These are phyloP conservation scores for Leccinellum luteum DNA, from an alignment of 768 basidiomycete species.

Conservation along the genomic window DNA sequence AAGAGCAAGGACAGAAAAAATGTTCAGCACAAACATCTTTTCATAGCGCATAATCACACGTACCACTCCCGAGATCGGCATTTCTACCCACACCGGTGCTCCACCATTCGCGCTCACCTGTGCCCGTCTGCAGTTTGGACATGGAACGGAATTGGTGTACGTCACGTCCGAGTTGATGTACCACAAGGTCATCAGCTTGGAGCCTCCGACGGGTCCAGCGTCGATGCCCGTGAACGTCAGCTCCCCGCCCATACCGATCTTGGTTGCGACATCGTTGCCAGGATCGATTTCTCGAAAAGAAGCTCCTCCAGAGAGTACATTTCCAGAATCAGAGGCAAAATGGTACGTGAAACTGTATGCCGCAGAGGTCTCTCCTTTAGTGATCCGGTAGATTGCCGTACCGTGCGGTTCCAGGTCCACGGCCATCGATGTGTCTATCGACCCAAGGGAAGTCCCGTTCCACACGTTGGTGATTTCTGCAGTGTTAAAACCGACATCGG, in stretches of 20 bases:
- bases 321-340: background rate
- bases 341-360: background rate
- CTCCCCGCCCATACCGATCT: constrained; percentile 1
- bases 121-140: constrained; percentile 8
- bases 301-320: constrained; percentile 4
- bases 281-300: background rate
- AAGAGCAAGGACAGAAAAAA: background rate
- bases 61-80: constrained; percentile 10
- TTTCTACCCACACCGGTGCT: constrained; percentile 3
- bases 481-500: background rate
- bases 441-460: constrained; percentile 1
- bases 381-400: constrained; percentile 3
- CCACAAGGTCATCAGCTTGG: background rate
- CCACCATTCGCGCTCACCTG: constrained; percentile 5
- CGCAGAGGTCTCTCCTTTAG: background rate
- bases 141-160: background rate
- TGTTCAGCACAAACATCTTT: background rate
- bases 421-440: background rate
- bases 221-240: constrained; percentile 9
- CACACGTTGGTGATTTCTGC: constrained; percentile 10
- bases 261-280: background rate
- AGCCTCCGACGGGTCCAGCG: background rate
- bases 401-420: constrained; percentile 1
- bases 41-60: background rate
- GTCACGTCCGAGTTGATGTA: constrained; percentile 11